Conservation (phyloP, 495 filamentous ascomycete genomes). For the Hypomontagnella monticulosa region DNA sequence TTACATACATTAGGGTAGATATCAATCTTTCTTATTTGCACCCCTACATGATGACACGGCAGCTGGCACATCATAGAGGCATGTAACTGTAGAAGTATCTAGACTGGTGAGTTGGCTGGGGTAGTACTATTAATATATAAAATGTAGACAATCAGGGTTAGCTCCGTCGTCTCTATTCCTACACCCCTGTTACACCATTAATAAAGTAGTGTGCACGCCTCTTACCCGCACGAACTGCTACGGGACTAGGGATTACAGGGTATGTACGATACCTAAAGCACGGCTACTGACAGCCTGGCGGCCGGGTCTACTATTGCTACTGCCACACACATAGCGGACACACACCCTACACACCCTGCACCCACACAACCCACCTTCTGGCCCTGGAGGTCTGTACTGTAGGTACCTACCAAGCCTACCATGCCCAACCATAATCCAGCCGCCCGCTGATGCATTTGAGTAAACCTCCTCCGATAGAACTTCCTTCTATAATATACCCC, state of each 20-base stretch:
- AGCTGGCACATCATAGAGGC: too few relatives aligned
- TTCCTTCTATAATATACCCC: constrained; percentile 29
- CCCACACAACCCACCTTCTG: constrained; percentile 31
- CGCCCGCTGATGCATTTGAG: constrained; percentile 33
- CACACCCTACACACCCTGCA: constrained; percentile 6
- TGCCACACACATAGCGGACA: background rate
- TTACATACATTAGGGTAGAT: background rate
- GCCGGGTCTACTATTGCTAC: constrained; percentile 14
- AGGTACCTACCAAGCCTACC: constrained; percentile 10
- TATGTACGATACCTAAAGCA: background rate
- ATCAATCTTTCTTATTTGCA: too few relatives aligned
- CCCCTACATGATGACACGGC: background rate
- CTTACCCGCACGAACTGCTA: constrained; percentile 34
- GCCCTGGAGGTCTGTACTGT: too few relatives aligned
- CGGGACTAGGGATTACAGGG: background rate
- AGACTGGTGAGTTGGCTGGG: background rate
- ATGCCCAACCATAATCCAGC: constrained; percentile 34
- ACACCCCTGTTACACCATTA: constrained; percentile 17
- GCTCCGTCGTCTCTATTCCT: background rate
- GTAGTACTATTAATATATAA: constrained; percentile 10
- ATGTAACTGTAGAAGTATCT: constrained; percentile 5
- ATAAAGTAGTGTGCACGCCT: constrained; percentile 7
- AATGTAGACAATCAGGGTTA: background rate
- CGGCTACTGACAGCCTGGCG: constrained; percentile 31
- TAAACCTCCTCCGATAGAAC: constrained; percentile 43